phyloP scores from a whole-genome alignment of 805 yeast genomes.

The Metschnikowia drakensbergensis region DNA sequence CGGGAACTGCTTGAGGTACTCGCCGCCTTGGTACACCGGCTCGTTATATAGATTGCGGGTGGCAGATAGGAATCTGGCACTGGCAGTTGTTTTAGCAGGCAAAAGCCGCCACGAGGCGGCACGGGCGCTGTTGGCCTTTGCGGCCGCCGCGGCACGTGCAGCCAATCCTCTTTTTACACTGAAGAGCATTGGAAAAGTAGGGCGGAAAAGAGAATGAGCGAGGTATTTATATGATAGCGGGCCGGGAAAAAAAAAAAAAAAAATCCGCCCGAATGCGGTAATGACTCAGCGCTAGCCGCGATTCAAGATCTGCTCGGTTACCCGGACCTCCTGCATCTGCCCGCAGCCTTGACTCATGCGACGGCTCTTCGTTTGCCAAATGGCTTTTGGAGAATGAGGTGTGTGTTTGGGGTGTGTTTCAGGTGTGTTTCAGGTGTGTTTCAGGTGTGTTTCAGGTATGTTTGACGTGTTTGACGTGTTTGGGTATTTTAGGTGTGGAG shows the following conservation, averaged over 20 bases:
- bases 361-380: too few species aligned
- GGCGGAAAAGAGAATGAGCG: background rate
- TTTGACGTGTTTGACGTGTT: too few species aligned
- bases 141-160: slow-evolving; percentile 3
- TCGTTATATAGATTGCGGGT: slow-evolving; percentile 4
- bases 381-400: too few species aligned
- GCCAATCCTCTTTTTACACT: slow-evolving; percentile 8
- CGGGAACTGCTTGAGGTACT: slow-evolving; percentile 51
- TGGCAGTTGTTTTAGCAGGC: background rate
- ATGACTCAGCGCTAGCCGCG: slow-evolving; percentile 26
- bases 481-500: too few species aligned
- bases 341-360: too few species aligned
- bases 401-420: too few species aligned
- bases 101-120: background rate
- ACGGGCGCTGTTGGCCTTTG: background rate
- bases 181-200: slow-evolving; percentile 10
- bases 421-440: too few species aligned
- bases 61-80: slow-evolving; percentile 1
- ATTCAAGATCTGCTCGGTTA: slow-evolving; percentile 21
- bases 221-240: slow-evolving; percentile 13
- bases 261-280: slow-evolving; percentile 20
- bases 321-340: slow-evolving; percentile 11
- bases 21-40: slow-evolving; percentile 58
- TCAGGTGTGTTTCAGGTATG: too few species aligned
- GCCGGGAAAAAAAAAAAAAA: slow-evolving; percentile 9